A percentile compares a stretch with the other conserved stretches of the same genome.
Evolutionary conservation across 768 basidiomycete species (phyloP).

Genomic region (Boletus rufocinnamomeus): DNA sequence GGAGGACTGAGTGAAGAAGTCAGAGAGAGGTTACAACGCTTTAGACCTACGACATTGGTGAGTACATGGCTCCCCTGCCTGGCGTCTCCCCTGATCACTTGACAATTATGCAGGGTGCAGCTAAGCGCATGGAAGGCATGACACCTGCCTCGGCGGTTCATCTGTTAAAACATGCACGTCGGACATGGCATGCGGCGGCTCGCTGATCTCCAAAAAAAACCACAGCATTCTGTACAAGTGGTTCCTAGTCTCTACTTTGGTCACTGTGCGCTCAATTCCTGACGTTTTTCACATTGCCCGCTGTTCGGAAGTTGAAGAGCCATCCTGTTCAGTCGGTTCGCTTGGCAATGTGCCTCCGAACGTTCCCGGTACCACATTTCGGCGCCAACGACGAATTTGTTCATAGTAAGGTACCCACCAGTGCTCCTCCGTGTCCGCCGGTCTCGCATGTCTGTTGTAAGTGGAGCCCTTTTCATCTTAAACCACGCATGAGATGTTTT

Average conservation of each 20-base stretch:
- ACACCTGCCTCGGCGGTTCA: slow-evolving; percentile 76
- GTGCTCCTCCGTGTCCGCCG: not conserved
- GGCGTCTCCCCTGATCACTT: slow-evolving; percentile 1
- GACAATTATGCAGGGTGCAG: slow-evolving; percentile 65
- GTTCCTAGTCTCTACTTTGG: slow-evolving; percentile 1
- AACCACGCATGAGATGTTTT: not conserved
- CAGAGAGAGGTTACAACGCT: slow-evolving; percentile 57
- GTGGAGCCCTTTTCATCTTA: not conserved
- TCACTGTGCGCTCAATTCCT: not conserved
- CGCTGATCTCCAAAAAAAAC: not conserved
- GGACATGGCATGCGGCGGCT: slow-evolving; percentile 28
- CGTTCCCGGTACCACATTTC: not conserved
- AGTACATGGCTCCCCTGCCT: slow-evolving; percentile 15
- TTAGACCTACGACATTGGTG: slow-evolving; percentile 72
- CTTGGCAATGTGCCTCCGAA: not conserved
- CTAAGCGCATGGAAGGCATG: slow-evolving; percentile 92
- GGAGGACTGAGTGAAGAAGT: slow-evolving; percentile 77
- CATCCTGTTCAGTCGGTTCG: not conserved
- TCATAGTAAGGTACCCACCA: not conserved
- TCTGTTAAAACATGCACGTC: slow-evolving; percentile 63
- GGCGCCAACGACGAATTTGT: too few relatives aligned
- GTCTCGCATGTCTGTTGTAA: not conserved
- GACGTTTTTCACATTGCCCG: not conserved
- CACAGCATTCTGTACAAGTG: not conserved
- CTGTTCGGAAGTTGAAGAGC: not conserved